phyloP scores from a whole-genome alignment of 2,329 filamentous ascomycete species.

The Pseudocercospora pini-densiflorae region DNA sequence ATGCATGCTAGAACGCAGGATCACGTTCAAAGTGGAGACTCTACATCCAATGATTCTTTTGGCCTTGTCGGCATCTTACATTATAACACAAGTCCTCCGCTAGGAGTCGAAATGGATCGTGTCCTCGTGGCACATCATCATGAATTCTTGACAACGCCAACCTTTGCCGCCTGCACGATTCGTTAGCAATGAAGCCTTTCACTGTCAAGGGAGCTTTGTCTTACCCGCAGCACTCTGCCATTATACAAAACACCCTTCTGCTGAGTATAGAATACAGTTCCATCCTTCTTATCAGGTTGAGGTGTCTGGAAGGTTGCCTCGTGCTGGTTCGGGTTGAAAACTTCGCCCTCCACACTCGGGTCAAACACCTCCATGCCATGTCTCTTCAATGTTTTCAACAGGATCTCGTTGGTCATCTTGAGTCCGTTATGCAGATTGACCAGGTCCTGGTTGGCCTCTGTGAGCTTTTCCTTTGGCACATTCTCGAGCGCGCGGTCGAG shows the following conservation, averaged over 20 bases:
- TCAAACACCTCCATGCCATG: constrained; percentile 91
- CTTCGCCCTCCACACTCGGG: constrained; percentile 71
- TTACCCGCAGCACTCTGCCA: constrained; percentile 76
- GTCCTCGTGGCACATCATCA: constrained; percentile 28
- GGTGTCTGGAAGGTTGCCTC: constrained; percentile 96
- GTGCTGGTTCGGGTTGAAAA: constrained; percentile 95
- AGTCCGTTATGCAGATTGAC: constrained; percentile 82
- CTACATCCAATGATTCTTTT: background rate
- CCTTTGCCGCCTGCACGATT: constrained; percentile 73
- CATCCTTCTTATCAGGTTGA: constrained; percentile 84
- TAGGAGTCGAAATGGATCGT: background rate
- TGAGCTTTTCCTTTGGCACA: constrained; percentile 76
- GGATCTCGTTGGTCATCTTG: constrained; percentile 90
- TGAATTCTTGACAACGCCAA: constrained; percentile 89
- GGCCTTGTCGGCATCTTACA: background rate
- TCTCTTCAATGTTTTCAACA: constrained; percentile 87
- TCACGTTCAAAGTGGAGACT: constrained; percentile 8
- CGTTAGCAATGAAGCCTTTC: constrained; percentile 31
- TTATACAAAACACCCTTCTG: constrained; percentile 96
- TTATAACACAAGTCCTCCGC: background rate
- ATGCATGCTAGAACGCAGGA: background rate
- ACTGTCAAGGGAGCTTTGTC: constrained; percentile 4
- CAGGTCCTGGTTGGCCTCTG: constrained; percentile 70
- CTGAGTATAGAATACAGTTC: constrained; percentile 88
- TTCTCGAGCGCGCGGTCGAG: constrained; percentile 87